phyloP scores from a whole-genome alignment of 768 basidiomycete species.

The Tricholoma saponaceum region DNA sequence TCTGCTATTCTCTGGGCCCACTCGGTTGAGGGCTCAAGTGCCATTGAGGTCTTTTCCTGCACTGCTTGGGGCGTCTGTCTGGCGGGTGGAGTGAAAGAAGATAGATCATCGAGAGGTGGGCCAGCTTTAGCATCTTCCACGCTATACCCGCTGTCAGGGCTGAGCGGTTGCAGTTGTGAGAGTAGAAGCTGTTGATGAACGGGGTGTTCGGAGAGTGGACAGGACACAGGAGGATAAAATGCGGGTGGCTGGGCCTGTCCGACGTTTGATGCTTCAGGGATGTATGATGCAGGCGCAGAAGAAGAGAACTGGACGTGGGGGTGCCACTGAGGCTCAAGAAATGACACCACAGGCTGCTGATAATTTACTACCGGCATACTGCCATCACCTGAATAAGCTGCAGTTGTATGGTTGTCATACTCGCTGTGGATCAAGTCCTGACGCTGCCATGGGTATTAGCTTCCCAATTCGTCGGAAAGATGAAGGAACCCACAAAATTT shows the following conservation, averaged over 20 bases:
- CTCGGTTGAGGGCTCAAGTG: not conserved
- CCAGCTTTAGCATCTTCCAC: not conserved
- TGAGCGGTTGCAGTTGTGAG: not conserved
- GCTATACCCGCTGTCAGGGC: too few species aligned
- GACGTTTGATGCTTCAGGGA: not conserved
- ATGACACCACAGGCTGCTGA: not conserved
- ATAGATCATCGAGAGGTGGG: not conserved
- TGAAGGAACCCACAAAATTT: not conserved
- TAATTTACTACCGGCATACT: not conserved
- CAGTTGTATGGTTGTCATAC: not conserved
- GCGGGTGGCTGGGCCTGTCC: not conserved
- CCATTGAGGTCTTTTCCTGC: not conserved
- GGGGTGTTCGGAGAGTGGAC: not conserved
- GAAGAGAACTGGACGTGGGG: not conserved
- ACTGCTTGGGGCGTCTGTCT: not conserved
- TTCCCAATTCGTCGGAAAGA: not conserved
- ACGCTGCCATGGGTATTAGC: not conserved
- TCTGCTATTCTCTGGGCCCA: not conserved
- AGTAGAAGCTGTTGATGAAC: not conserved
- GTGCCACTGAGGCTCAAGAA: not conserved
- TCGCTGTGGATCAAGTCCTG: not conserved
- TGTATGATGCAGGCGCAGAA: not conserved
- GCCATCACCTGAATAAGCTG: not conserved
- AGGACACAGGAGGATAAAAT: not conserved
- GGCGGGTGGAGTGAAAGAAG: not conserved